Percentiles rank a stretch among this genome's conserved stretches.
phyloP scores from a whole-genome alignment of 441 rosid species.

The Croton setiger region DNA sequence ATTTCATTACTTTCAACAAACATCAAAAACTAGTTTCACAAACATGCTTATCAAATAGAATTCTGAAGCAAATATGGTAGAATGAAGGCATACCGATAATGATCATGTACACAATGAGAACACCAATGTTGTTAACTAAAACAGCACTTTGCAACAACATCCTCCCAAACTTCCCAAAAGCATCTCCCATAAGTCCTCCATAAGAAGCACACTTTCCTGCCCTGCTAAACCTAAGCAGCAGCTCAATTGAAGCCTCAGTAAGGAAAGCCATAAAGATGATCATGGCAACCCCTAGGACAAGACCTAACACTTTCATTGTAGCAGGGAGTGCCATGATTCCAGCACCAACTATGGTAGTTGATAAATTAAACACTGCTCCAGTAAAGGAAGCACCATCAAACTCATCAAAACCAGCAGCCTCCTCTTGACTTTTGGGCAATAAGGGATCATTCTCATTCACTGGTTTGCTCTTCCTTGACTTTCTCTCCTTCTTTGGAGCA shows the following conservation, averaged over 20 bases:
- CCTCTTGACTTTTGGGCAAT: conserved; percentile 51
- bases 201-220: conserved; percentile 66
- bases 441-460: conserved; percentile 68
- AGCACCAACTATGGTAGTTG: conserved; percentile 92
- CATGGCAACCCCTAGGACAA: conserved; percentile 69
- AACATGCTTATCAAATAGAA: neutral
- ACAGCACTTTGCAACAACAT: conserved; percentile 70
- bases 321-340: conserved; percentile 99
- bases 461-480: conserved; percentile 35
- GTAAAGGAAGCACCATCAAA: conserved; percentile 91
- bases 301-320: conserved; percentile 87
- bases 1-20: neutral
- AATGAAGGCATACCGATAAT: conserved; percentile 64
- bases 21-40: neutral
- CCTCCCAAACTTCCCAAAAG: conserved; percentile 81
- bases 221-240: conserved; percentile 87
- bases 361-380: conserved; percentile 91
- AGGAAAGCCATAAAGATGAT: conserved; percentile 92
- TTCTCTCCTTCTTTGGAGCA: conserved; percentile 48
- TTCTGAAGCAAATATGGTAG: conserved; percentile 3
- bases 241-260: conserved; percentile 80
- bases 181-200: conserved; percentile 90
- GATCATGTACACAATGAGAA: conserved; percentile 97
- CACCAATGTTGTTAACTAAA: conserved; percentile 79
- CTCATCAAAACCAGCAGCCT: conserved; percentile 63